Conservation (phyloP, 2,329 filamentous ascomycete species). For the Botrytis paeoniae region DNA sequence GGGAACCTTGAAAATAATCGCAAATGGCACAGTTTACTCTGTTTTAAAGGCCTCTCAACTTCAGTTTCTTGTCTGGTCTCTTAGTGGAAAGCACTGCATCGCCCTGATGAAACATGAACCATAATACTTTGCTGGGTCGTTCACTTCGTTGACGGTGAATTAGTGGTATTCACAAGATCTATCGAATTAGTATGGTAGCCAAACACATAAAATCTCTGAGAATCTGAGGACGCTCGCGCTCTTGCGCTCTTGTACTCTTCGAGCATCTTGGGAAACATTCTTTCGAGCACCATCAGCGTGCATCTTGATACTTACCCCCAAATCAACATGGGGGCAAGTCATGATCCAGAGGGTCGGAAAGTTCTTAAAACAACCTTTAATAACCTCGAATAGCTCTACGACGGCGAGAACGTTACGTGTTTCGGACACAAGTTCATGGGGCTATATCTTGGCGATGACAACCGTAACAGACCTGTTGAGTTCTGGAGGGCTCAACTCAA, state of each 20-base stretch:
- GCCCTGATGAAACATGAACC: background rate
- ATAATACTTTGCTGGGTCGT: background rate
- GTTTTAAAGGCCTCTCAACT: background rate
- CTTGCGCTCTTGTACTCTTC: background rate
- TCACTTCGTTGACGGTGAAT: background rate
- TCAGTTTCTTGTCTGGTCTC: background rate
- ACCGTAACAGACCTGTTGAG: background rate
- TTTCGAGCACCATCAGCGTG: background rate
- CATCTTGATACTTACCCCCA: background rate
- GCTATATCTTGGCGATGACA: background rate
- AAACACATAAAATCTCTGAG: background rate
- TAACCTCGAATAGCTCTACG: background rate
- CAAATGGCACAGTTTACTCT: background rate
- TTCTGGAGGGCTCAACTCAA: background rate
- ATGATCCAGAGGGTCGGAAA: background rate
- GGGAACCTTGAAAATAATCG: background rate
- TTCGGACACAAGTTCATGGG: background rate
- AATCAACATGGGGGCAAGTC: background rate
- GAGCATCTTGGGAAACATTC: background rate
- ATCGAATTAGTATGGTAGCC: background rate
- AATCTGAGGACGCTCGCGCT: background rate
- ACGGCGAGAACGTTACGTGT: background rate
- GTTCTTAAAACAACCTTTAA: background rate
- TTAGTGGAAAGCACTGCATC: background rate
- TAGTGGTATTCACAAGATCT: background rate